Base-by-base conservation (phyloP, 345 rosid species). In the Bretschneidera sinensis region DNA sequence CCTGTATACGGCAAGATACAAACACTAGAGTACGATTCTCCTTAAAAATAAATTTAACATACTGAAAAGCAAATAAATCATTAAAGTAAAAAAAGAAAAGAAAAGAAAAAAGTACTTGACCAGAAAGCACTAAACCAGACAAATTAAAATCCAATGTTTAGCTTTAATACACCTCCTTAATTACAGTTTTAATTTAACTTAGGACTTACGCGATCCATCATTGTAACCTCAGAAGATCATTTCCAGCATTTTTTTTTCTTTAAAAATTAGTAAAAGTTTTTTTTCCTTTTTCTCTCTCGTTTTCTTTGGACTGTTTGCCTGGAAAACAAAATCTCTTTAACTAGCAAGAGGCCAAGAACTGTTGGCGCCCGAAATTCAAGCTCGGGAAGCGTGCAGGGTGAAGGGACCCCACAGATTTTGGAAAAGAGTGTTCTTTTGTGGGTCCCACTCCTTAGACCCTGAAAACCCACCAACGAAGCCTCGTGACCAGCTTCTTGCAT, bases 331-430 rank as follows among this genome's bases (percentile, higher is more conserved):
- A 39, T 39, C 9, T 39, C 15, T 13, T 14, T 39, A 4, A 11
- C 45, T 39, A 13, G 35, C 6, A 9, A 4, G 35, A 9, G 4
- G 21, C 17, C 21, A 59, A 21, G 20, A n/a, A 43, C 71, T 52
- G 60, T 39, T 65, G 54, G 48, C 48, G 67, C 62, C 71, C 69
- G 72, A 66, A 59, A 59, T 55, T 71, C 53, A 66, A 62, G 66
- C 68, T 52, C 17, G 43, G 43, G 25, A 45, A 67, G 48, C 45
- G 45, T 39, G 45, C 16, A 39, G 45, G 45, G 16, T 4, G 51
- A 51, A 18, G 1, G 55, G 67, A 53, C 16, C 67, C 60, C 54
- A 63, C 67, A 2, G 21, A 18, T 15, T 57, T 31, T 51, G 14
- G 62, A 47, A 52, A 61, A 19, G 23, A 18, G 17, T 0, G 45